Base-by-base conservation (phyloP, 2,329 filamentous ascomycete species). In the Penicillium nordicum region DNA sequence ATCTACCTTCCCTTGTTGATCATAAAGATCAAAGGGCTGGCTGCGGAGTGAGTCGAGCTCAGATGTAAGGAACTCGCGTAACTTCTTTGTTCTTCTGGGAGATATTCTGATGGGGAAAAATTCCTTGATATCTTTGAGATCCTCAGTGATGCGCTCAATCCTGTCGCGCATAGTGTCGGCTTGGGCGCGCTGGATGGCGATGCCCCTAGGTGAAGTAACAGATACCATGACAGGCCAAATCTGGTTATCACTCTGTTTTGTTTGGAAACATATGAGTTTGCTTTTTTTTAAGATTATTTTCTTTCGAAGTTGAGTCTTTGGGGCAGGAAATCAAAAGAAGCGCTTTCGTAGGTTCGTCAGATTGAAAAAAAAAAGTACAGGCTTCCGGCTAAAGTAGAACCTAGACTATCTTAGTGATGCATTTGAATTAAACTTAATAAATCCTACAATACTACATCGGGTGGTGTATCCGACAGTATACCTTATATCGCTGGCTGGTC, bases 401-500 rank as follows among this genome's bases (percentile, higher is more conserved):
- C 3, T 18, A 12, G 2, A 27, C 14, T 8, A 10, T 42, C 2
- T 10, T 11, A 2, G 8, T 3, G 6, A 23, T 41, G 10, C 14
- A n/a, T 14, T n/a, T 12, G 16, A 44, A 44, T 44, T 29, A 7
- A 44, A 44, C 12, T 18, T 7, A 27, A 11, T 43, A 29, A 5
- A 9, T 44, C 41, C 27, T 9, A 30, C 42, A 27, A 30, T 18
- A 30, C 42, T 44, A 44, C 42, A 18, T 30, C 42, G 42, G 42
- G 4, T 30, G n/a, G n/a, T 18, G 27, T 10, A 14, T 9, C 27
- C 27, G 42, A 30, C 10, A 8, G 9, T 29, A 18, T 44, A 29
- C 4, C 41, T 12, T 32, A 12, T 21, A 29, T 60, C 55, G 55
- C 60, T 42, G 38, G 21, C 18, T 0, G 27, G 58, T 54, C 50